Evolutionary conservation across 768 basidiomycete genomes (phyloP).

Genomic region (Mycena capillaripes): DNA sequence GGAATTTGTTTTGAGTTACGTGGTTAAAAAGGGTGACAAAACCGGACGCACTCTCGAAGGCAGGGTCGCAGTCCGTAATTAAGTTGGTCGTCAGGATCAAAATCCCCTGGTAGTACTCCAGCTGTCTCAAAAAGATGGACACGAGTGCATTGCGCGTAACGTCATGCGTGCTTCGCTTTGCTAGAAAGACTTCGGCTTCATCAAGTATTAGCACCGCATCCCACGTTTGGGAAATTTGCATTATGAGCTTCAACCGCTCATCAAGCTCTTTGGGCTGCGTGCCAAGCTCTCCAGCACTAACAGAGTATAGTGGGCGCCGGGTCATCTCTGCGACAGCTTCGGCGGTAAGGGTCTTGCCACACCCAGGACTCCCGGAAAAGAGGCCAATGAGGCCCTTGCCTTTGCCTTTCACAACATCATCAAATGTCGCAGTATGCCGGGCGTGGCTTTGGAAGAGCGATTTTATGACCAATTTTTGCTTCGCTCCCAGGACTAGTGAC

Average conservation of each 20-base stretch:
- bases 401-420: constrained; percentile 54
- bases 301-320: constrained; percentile 45
- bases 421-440: constrained; percentile 36
- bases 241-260: constrained; percentile 35
- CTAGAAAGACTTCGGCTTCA: constrained; percentile 53
- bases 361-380: no score
- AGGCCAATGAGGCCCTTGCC: no score
- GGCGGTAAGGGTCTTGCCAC: no score
- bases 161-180: constrained; percentile 39
- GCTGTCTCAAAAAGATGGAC: constrained; percentile 51
- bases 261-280: constrained; percentile 43
- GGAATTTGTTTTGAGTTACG: no score
- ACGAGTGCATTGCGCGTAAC: constrained; percentile 50
- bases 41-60: no score
- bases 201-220: constrained; percentile 52
- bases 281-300: constrained; percentile 52
- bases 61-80: constrained; percentile 45
- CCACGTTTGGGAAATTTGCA: constrained; percentile 50
- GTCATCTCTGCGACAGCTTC: constrained; percentile 49
- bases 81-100: constrained; percentile 53
- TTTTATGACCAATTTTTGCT: constrained; percentile 46
- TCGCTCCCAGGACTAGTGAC: constrained; percentile 46
- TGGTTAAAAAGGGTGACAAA: no score
- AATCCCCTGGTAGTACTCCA: constrained; percentile 56
- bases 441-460: constrained; percentile 46